A percentile compares a stretch with the other conserved stretches of the same genome.
These are phyloP conservation scores for Fusarium oxysporum DNA, from an alignment of 2,329 filamentous ascomycete species.

Conservation along the genomic window DNA sequence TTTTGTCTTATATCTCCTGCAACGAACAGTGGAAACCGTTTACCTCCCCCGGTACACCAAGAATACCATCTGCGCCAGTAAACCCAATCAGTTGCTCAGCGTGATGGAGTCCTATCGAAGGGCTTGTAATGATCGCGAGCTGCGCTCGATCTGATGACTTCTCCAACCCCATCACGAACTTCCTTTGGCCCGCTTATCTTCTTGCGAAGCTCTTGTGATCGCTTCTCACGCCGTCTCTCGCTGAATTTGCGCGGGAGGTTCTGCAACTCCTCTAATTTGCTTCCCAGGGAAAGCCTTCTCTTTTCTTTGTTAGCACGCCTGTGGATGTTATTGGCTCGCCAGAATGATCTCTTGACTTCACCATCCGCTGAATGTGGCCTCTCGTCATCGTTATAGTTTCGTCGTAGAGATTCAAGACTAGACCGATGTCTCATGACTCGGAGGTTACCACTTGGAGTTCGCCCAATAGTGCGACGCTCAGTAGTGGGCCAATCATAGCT, in stretches of 20 bases:
- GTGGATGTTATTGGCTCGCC: slow-evolving; percentile 48
- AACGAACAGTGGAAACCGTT: not conserved
- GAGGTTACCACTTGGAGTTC: slow-evolving; percentile 70
- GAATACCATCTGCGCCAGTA: not conserved
- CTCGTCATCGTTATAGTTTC: slow-evolving; percentile 36
- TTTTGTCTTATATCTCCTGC: slow-evolving; percentile 26
- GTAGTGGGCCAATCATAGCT: slow-evolving; percentile 52
- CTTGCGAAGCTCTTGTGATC: slow-evolving; percentile 67
- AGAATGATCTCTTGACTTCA: slow-evolving; percentile 44
- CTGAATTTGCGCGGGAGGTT: slow-evolving; percentile 67
- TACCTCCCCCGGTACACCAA: not conserved
- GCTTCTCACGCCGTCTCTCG: slow-evolving; percentile 69
- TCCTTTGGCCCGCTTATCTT: slow-evolving; percentile 71
- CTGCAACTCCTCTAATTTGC: slow-evolving; percentile 63
- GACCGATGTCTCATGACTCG: slow-evolving; percentile 67
- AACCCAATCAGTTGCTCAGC: not conserved
- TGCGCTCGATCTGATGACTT: slow-evolving; percentile 62
- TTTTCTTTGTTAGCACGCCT: slow-evolving; percentile 42
- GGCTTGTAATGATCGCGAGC: slow-evolving; percentile 33
- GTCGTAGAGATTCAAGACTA: slow-evolving; percentile 58
- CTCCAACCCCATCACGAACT: slow-evolving; percentile 68
- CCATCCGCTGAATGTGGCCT: slow-evolving; percentile 53
- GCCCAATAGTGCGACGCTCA: slow-evolving; percentile 68
- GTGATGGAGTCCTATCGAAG: slow-evolving; percentile 6
- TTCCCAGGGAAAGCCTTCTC: slow-evolving; percentile 56